Conservation (phyloP, 495 filamentous ascomycete species). For the Aspergillus kassunensis region DNA sequence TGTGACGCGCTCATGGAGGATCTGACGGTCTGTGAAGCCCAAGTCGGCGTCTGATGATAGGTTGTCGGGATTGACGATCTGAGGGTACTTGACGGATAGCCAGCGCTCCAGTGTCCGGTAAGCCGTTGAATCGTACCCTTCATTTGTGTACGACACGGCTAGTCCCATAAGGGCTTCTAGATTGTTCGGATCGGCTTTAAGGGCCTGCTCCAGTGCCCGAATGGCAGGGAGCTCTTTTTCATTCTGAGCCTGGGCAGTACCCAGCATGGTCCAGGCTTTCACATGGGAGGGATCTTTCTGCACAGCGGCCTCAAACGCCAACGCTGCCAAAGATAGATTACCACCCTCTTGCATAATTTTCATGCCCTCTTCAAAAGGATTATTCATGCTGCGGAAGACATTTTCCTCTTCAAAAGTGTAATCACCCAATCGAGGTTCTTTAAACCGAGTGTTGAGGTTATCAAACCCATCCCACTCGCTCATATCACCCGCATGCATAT, state of each 20-base stretch:
- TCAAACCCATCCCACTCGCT: conserved; percentile 72
- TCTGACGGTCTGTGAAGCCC: conserved; percentile 87
- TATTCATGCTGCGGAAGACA: conserved; percentile 66
- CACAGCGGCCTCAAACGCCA: conserved; percentile 96
- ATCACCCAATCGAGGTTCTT: conserved; percentile 73
- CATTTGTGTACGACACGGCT: conserved; percentile 97
- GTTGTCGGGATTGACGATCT: conserved; percentile 62
- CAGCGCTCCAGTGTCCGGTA: conserved; percentile 97
- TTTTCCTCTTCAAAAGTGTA: conserved; percentile 97
- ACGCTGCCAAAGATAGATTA: conserved; percentile 86
- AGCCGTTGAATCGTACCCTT: conserved; percentile 94
- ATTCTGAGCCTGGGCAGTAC: conserved; percentile 91
- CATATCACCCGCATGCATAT: conserved; percentile 61
- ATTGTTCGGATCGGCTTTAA: conserved; percentile 82
- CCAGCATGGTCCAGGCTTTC: conserved; percentile 89
- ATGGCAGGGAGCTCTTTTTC: conserved; percentile 98
- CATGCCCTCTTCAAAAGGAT: conserved; percentile 87
- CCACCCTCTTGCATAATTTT: conserved; percentile 88
- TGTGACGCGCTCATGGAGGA: conserved; percentile 86
- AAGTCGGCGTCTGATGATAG: conserved; percentile 69
- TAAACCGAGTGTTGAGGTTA: conserved; percentile 53
- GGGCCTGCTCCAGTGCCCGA: conserved; percentile 87
- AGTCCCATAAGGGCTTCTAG: conserved; percentile 89
- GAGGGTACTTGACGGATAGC: conserved; percentile 88
- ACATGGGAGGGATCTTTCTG: conserved; percentile 84